These are phyloP conservation scores for Russula sp. DNA, from an alignment of 768 basidiomycete species.

Conservation along the genomic window DNA sequence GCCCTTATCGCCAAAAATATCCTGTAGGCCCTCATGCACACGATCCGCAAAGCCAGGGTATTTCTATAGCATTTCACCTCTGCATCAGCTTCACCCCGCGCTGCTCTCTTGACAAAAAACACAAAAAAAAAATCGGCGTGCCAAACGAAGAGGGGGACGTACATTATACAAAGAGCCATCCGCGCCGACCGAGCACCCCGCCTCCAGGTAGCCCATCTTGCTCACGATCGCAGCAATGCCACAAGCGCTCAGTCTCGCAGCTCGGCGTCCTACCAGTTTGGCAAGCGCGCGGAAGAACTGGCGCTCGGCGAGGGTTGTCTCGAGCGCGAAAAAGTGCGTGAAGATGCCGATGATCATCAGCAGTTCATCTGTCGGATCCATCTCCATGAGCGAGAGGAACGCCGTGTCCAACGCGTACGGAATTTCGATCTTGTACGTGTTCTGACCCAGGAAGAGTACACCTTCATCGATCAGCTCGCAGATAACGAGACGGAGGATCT, in stretches of 20 bases:
- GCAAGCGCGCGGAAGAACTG: slow-evolving; percentile 96
- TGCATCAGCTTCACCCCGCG: not conserved
- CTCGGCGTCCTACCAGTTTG: slow-evolving; percentile 79
- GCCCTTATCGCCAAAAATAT: slow-evolving; percentile 96
- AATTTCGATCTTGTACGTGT: slow-evolving; percentile 96
- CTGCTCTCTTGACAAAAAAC: not conserved
- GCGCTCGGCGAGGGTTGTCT: slow-evolving; percentile 93
- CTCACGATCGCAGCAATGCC: slow-evolving; percentile 95
- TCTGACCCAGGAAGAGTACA: slow-evolving; percentile 95
- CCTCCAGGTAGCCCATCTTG: slow-evolving; percentile 90
- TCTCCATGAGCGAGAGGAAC: slow-evolving; percentile 95
- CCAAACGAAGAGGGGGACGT: slow-evolving; percentile 25
- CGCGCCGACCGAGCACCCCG: slow-evolving; percentile 83
- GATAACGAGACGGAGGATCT: slow-evolving; percentile 91
- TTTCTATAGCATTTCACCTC: slow-evolving; percentile 49
- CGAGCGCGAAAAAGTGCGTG: slow-evolving; percentile 92
- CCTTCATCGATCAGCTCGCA: slow-evolving; percentile 96
- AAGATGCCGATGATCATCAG: slow-evolving; percentile 97
- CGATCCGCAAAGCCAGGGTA: slow-evolving; percentile 93
- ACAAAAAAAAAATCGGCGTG: not conserved
- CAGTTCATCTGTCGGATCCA: slow-evolving; percentile 93
- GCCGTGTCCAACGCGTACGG: slow-evolving; percentile 93
- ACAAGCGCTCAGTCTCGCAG: slow-evolving; percentile 86
- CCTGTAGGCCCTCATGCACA: slow-evolving; percentile 85
- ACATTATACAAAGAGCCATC: slow-evolving; percentile 97